These are phyloP conservation scores for Pseudozyma flocculosa DNA, from an alignment of 1,284 basidiomycete genomes.

Conservation along the genomic window DNA sequence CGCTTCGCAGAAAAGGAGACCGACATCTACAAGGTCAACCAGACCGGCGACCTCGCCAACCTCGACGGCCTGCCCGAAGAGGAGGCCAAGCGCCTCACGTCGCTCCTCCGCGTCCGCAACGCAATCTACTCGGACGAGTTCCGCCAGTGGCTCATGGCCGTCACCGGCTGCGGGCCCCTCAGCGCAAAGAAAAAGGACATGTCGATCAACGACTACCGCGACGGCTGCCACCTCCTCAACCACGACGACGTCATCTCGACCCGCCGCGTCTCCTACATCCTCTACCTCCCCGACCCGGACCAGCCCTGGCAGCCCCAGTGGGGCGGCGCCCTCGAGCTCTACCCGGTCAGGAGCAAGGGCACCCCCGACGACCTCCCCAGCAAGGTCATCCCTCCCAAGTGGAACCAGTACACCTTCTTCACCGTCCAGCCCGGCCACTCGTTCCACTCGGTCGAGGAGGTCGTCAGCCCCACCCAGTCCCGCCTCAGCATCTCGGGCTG, in stretches of 20 bases:
- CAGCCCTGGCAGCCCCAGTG: constrained; percentile 72
- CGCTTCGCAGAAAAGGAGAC: constrained; percentile 96
- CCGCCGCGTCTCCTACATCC: constrained; percentile 91
- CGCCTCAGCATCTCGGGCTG: constrained; percentile 86
- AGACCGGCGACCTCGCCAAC: constrained; percentile 95
- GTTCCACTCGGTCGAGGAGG: constrained; percentile 97
- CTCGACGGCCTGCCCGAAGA: constrained; percentile 70
- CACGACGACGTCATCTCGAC: constrained; percentile 86
- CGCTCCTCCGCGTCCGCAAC: constrained; percentile 73
- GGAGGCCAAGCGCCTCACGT: constrained; percentile 48
- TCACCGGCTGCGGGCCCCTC: constrained; percentile 90
- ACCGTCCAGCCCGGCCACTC: constrained; percentile 80
- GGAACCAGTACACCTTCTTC: constrained; percentile 98
- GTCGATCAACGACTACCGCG: constrained; percentile 88
- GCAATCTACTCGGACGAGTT: constrained; percentile 87
- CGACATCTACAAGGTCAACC: constrained; percentile 98
- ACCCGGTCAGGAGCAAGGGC: constrained; percentile 64
- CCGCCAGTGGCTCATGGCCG: constrained; percentile 76
- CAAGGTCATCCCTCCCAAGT: constrained; percentile 61
- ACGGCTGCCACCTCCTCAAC: constrained; percentile 77
- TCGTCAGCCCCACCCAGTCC: constrained; percentile 59
- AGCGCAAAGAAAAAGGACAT: constrained; percentile 91
- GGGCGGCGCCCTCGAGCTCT: constrained; percentile 95
- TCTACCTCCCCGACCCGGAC: constrained; percentile 88
- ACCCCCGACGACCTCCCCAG: constrained; percentile 44